These are phyloP conservation scores for Epichloe typhina DNA, from an alignment of 2,329 filamentous ascomycete species.

Conservation along the genomic window DNA sequence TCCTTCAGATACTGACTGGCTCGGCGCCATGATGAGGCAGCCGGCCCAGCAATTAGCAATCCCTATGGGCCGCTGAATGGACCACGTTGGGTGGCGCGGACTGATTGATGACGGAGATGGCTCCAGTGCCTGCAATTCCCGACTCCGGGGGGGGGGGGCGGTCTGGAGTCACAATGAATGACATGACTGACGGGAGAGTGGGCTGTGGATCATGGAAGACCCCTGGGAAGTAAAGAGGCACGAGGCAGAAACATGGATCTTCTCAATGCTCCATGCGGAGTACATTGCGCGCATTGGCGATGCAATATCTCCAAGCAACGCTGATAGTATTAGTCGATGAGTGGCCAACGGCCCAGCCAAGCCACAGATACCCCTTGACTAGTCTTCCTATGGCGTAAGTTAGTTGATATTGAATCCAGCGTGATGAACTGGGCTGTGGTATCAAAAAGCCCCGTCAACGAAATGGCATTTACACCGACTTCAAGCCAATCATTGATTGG, in stretches of 20 bases:
- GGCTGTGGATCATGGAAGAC: not conserved
- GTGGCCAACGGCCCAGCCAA: too few species aligned
- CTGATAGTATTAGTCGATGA: too few species aligned
- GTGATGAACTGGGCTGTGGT: not conserved
- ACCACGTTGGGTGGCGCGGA: not conserved
- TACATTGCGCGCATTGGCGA: not conserved
- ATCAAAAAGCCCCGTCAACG: slow-evolving; percentile 2
- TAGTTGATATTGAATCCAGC: not conserved
- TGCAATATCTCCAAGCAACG: not conserved
- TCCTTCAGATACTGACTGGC: not conserved
- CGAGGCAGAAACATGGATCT: not conserved
- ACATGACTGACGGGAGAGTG: not conserved
- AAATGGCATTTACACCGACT: not conserved
- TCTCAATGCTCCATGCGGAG: not conserved
- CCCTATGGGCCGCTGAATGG: not conserved
- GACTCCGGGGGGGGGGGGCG: not conserved
- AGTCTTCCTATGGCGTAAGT: not conserved
- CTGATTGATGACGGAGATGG: not conserved
- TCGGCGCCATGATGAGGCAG: not conserved
- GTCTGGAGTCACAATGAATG: not conserved
- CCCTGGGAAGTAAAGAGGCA: not conserved
- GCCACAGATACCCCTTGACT: not conserved
- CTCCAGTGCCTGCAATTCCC: not conserved
- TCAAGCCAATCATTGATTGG: slow-evolving; percentile 1
- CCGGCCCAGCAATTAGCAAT: not conserved